Base-by-base conservation (phyloP, 768 basidiomycete species). In the Mrakia hoshinonis region DNA sequence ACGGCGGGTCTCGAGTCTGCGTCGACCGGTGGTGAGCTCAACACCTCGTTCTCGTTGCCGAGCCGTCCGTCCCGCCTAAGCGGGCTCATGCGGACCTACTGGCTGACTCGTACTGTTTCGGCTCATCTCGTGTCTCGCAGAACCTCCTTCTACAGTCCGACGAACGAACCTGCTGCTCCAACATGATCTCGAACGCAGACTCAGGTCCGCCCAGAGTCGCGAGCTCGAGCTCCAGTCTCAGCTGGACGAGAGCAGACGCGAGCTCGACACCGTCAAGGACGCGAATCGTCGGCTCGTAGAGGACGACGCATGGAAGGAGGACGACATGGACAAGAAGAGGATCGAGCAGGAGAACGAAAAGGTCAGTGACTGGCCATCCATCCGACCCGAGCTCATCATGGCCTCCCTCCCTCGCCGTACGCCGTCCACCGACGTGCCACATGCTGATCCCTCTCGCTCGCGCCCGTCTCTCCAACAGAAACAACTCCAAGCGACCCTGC, bases 131-230 rank as follows among this genome's bases (percentile, higher is more conserved):
- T 22, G 1, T 24, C 26, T 43, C 38, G 18, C 52, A 22, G 70
- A 72, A 48, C 70, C 70, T 0, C 70, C 70, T 5, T 66, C 70
- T 0, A 46, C 65, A 7, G 24, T 67, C 18, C 63, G 63, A 9
- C 64, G 66, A 3, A 72, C 70, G 22, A 60, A 72, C 24, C 31
- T 54, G 0, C 55, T 65, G 1, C 55, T 72, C 5, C 70, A 72
- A 24, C 55, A 49, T 15, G 70, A 72, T n/a, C 70, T 72, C 13
- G 70, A 72, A 51, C 65, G 65, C 1, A 52, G 70, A 20, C 70
- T 72, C 10, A 49, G 65, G 9, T 38, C 65, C 7, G 26, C 70
- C n/a, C 46, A 67, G 15, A 46, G 51, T 29, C 54, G 60, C n/a
- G 70, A 47, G 26, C 65, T 58, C 15, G 65, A 67, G 34, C 65